Base-by-base conservation (phyloP, 2,329 filamentous ascomycete species). In the Grosmannia serpens region DNA sequence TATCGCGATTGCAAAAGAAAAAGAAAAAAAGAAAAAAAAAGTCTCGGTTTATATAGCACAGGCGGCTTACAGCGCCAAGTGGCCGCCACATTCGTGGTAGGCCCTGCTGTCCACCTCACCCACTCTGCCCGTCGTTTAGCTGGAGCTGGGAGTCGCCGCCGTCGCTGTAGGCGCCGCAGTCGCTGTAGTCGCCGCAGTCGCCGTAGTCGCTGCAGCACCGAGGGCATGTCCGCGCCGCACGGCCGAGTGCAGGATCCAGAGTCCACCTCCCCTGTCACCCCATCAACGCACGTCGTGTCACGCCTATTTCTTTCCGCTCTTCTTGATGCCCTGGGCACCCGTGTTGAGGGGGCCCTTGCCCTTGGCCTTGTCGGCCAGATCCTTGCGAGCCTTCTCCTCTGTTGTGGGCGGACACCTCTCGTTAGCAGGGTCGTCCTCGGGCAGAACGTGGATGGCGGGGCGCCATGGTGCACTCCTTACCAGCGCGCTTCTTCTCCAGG, bases 291-390 rank as follows among this genome's bases (percentile, higher is more conserved):
- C 20, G 41, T 9, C 41, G 41, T n/a, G 41, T 44, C 41, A 38
- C 2, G 41, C 41, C 13, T 44, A 64, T 86, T 96, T 95, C 88
- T 96, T 96, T 74, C 91, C 91, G 62, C 88, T 94, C 84, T 96
- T 96, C 86, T 96, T 96, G 79, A 97, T 96, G 62, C 90, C 91
- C 75, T 95, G 89, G 54, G 80, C 74, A 38, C 90, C 91, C 35
- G 84, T 87, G 76, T 91, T 91, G 70, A 96, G 71, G 44, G 92
- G 91, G 3, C 92, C 92, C 77, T 95, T 95, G 73, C 88, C 88
- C 68, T 87, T 86, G 52, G 88, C 86, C 77, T 89, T 88, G 61
- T 85, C 80, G n/a, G 86, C 84, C 75, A 95, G 71, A 11, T 91
- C 89, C 77, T 95, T 92, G 74, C 85, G 87, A 52, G 87, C 88